Evolutionary conservation across 2,329 filamentous ascomycete species (phyloP), one percentile per base, ranked within the genome.

Genomic region (Zopfia rhizophila): DNA sequence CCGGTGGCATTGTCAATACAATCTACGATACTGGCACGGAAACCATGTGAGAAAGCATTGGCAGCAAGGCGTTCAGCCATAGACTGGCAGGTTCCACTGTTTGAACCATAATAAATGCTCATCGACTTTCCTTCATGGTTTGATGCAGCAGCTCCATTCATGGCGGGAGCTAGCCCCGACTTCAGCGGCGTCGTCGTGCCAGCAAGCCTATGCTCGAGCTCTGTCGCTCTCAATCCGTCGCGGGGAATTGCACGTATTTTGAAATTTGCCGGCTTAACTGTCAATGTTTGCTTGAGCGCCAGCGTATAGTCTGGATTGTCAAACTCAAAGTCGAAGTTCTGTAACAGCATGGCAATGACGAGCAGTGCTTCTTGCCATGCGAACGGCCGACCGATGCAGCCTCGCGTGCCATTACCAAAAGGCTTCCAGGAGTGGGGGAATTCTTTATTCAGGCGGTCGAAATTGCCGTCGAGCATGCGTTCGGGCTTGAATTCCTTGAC

Each of bases 51-150:
- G 2, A 74, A 58, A 0, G 86, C 86, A 58, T 84, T 80, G 7
- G 78, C 75, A 0, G 84, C 85, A 8, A 91, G 66, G 19, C 81
- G 76, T 51, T 86, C 80, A 1, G 88, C 84, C 32, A 91, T 77
- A 1, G 84, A 78, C 66, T 91, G 86, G 64, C 88, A 91, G 1
- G 88, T 91, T 0, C 88, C 88, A 2, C 83, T 85, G 62, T 90
- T 90, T 13, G 85, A 88, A 2, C 89, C 89, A 60, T 89, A 91
- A 30, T 86, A 81, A 14, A 92, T 80, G n/a, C 81, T 81, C 53
- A 92, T 74, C 1, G 77, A 75, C 53, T 78, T 78, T 16, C 21
- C 14, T 21, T 27, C 19, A n/a, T 46, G 32, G 17, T 39, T 22
- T 30, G 7, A 16, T 30, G 14, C 28, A 13, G 13, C 28, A 14